Base-by-base conservation (phyloP, 2,329 filamentous ascomycete species). In the Catunica adiposa region DNA sequence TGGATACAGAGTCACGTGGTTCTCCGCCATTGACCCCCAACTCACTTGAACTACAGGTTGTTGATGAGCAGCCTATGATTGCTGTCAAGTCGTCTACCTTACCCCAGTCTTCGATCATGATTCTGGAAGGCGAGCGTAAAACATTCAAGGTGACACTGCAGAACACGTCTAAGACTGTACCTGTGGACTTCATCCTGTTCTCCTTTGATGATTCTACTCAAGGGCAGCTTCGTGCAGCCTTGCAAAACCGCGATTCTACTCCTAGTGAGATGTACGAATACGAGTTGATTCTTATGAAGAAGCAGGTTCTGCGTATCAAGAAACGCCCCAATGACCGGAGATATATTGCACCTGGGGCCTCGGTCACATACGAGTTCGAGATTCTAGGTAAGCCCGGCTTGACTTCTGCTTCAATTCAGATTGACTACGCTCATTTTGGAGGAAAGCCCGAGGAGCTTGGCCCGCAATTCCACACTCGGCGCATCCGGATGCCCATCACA, bases 121-220 rank as follows among this genome's bases (percentile, higher is more conserved):
- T 98, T 9, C 73, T 98, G 4, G 90, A 97, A 69, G 92, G 92
- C 46, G 90, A 98, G 67, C 78, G 77, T 22, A 83, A 82, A 62
- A 72, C 73, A 0, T 94, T 97, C 64, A 83, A 79, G 0, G 76
- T 96, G 15, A 89, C 84, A 0, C 70, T 97, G 14, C 78, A 84
- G 61, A 98, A 98, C 61, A 72, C 80, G 7, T 92, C 88, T 0
- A 61, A 65, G 5, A 71, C 74, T 0, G 89, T 84, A 1, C 74
- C 86, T 1, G 86, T 87, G 1, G 87, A 95, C 64, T 83, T 97
- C 56, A 71, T 96, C 37, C 75, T 92, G 25, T 88, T 96, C 58
- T 89, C 87, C 0, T 94, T 94, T 65, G 83, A 89, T 62, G 89
- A 96, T 68, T 94, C 89, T 0, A 89, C 88, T 0, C 87, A 88